phyloP scores from a whole-genome alignment of 2,329 filamentous ascomycete species.

The Ceratocystis diversiconidia region DNA sequence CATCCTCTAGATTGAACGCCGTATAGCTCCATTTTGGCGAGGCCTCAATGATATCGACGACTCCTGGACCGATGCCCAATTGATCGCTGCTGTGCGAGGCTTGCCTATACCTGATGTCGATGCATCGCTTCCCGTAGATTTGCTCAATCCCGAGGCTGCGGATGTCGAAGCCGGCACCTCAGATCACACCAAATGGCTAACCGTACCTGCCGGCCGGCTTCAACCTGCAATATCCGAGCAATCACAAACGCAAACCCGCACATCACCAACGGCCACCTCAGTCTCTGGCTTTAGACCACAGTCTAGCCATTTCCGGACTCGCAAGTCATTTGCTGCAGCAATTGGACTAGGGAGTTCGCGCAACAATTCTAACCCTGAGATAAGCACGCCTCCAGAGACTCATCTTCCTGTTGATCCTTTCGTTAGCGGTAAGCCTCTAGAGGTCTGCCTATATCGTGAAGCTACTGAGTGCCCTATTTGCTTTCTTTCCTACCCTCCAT shows the following conservation, averaged over 20 bases:
- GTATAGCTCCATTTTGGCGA: constrained; percentile 88
- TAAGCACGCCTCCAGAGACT: constrained; percentile 57
- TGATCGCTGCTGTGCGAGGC: constrained; percentile 79
- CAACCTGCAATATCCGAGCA: constrained; percentile 64
- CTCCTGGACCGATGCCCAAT: constrained; percentile 85
- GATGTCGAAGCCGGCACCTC: constrained; percentile 35
- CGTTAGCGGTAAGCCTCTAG: constrained; percentile 86
- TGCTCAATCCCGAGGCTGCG: constrained; percentile 33
- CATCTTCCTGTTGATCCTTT: constrained; percentile 67
- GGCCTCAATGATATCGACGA: constrained; percentile 79
- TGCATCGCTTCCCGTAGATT: constrained; percentile 55
- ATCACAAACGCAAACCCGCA: constrained; percentile 27
- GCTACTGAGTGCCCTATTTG: constrained; percentile 88
- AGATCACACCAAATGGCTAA: constrained; percentile 55
- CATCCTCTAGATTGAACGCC: constrained; percentile 63
- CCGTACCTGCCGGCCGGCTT: constrained; percentile 61
- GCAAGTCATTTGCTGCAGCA: constrained; percentile 71
- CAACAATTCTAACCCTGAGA: constrained; percentile 56
- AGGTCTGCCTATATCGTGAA: constrained; percentile 88
- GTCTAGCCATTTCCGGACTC: constrained; percentile 58
- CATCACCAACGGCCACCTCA: background rate
- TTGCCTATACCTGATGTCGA: constrained; percentile 73
- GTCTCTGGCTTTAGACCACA: constrained; percentile 29
- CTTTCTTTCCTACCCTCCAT: constrained; percentile 88
- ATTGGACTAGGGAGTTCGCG: constrained; percentile 54